Evolutionary conservation across 345 rosid species (phyloP).

Genomic region (Euclidium syriacum): DNA sequence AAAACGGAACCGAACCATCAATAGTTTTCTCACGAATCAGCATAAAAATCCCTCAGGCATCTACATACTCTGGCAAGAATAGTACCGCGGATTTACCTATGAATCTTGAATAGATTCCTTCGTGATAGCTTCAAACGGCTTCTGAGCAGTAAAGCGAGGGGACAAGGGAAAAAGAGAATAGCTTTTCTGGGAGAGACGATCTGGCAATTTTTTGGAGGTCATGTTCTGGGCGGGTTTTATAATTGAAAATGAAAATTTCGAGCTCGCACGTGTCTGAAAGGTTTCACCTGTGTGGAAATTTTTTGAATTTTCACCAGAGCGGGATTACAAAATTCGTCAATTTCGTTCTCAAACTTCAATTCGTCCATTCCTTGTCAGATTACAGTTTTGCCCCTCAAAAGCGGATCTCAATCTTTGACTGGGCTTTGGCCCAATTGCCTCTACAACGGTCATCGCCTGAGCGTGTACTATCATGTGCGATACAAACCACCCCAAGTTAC

Average conservation of each 20-base stretch:
- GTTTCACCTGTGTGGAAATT: neutral
- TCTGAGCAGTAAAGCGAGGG: conserved; percentile 19
- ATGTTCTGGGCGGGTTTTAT: conserved; percentile 31
- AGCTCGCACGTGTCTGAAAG: conserved; percentile 20
- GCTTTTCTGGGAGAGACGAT: conserved; percentile 26
- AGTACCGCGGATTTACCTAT: conserved; percentile 4
- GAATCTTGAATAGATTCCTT: neutral
- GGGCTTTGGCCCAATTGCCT: conserved; percentile 10
- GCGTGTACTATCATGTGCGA: neutral
- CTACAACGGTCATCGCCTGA: neutral
- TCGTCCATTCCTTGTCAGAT: neutral
- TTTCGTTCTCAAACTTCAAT: neutral
- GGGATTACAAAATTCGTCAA: conserved; percentile 17
- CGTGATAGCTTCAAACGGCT: conserved; percentile 8
- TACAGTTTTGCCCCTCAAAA: neutral
- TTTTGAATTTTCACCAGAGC: conserved; percentile 28
- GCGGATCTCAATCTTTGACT: neutral
- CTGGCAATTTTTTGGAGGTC: conserved; percentile 20
- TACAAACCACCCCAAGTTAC: neutral
- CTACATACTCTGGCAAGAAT: neutral
- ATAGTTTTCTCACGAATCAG: neutral
- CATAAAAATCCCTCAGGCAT: neutral
- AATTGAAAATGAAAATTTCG: conserved; percentile 25
- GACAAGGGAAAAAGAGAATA: conserved; percentile 4
- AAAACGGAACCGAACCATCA: neutral